These are phyloP conservation scores for Puccinia polysora DNA, from an alignment of 1,284 basidiomycete genomes.

Conservation along the genomic window DNA sequence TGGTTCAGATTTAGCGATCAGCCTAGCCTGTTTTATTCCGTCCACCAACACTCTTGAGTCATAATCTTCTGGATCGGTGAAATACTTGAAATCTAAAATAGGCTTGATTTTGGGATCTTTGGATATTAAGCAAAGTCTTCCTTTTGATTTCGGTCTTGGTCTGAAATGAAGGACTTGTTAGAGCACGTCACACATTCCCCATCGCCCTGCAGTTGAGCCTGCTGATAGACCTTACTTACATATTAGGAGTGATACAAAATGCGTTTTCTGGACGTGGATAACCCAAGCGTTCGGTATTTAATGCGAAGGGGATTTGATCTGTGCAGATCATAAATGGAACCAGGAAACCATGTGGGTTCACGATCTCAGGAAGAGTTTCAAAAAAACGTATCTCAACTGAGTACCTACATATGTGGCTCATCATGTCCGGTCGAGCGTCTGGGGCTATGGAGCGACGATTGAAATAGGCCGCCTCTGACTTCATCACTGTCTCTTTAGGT, in stretches of 20 bases:
- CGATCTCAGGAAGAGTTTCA: no score
- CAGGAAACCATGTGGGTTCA: not conserved
- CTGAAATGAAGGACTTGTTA: not conserved
- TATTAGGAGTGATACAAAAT: slow-evolving; percentile 55
- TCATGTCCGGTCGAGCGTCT: slow-evolving; percentile 51
- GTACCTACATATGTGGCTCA: slow-evolving; percentile 49
- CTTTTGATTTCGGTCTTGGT: slow-evolving; percentile 55
- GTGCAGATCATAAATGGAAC: no score
- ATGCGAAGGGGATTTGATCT: slow-evolving; percentile 51
- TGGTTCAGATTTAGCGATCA: slow-evolving; percentile 56
- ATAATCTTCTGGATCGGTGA: slow-evolving; percentile 56
- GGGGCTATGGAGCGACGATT: slow-evolving; percentile 24
- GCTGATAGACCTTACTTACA: slow-evolving; percentile 27
- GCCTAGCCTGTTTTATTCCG: slow-evolving; percentile 58
- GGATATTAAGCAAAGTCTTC: slow-evolving; percentile 53
- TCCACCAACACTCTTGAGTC: slow-evolving; percentile 58
- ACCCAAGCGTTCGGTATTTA: slow-evolving; percentile 52
- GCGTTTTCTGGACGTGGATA: slow-evolving; percentile 52
- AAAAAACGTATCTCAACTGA: not conserved
- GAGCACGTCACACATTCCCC: not conserved
- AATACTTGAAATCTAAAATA: slow-evolving; percentile 58
- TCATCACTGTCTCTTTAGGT: slow-evolving; percentile 53
- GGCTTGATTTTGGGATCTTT: slow-evolving; percentile 56
- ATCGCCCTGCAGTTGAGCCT: not conserved
- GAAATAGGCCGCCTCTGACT: slow-evolving; percentile 53